Base-by-base conservation (phyloP, 192 early-diverging fungal genomes). In the Coemansia sp. region DNA sequence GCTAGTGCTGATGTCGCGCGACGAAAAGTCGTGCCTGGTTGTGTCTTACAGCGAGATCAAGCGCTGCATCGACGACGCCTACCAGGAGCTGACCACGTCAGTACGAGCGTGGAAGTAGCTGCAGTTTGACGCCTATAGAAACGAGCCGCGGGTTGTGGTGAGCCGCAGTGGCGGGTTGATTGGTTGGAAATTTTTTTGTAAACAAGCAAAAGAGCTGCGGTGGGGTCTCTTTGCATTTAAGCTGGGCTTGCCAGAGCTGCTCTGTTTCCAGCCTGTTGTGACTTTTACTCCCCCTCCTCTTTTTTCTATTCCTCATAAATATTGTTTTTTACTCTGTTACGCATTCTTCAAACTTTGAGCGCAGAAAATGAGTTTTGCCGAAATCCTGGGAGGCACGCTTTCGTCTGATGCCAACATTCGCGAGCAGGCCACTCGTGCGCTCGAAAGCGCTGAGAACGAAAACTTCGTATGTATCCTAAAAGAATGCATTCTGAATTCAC, bases 21-120 rank as follows among this genome's bases (percentile, higher is more conserved):
- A 99, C 65, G 95, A 97, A 60, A 90, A 92, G 68, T 93, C 94
- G 26, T 99, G 93, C 65, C 73, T 99, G 40, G 92, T 99, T 53
- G 97, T 99, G 35, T 91, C 87, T 53, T 99, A 97, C 70, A 81
- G 82, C 48, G 97, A 99, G 61, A 83, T 99, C 59, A 95, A 95
- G 76, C 84, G 87, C 36, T 94, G 92, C 63, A 80, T 99, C 47
- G 88, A 94, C 55, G 79, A 81, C 18, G 86, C 97, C 11, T 94
- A 94, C 70, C 76, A 78, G 20, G 91, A 96, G 58, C 80, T 99
- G 40, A 9, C 11, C 16, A 21, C 39, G 26, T 4, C 51, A 23
- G 38, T 20, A 14, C 38, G 28, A 2, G 21, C 39, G 15, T 41
- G 51, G 38, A 53, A 8, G 51, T 53, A 43, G 41, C 38, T n/a